phyloP scores from a whole-genome alignment of 1,284 basidiomycete genomes.

The Fomitopsis betulina region DNA sequence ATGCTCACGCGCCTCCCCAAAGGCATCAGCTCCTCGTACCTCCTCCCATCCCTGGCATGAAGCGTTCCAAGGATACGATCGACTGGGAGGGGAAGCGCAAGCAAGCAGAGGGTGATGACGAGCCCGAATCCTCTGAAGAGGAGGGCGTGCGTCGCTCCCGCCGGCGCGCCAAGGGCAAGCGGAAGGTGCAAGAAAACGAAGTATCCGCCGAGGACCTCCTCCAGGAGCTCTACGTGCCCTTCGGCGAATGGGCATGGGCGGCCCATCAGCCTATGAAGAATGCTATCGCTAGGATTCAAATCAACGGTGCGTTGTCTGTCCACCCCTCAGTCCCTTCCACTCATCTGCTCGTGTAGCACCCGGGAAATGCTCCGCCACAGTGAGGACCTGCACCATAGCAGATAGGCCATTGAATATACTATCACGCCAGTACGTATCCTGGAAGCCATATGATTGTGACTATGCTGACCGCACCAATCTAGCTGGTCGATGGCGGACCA shows the following conservation, averaged over 20 bases:
- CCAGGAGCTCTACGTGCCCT: background rate
- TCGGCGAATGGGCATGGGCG: conserved; percentile 5
- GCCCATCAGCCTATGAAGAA: background rate
- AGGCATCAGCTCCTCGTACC: background rate
- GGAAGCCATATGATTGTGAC: conserved; percentile 26
- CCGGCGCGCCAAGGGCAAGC: background rate
- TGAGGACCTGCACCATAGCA: conserved; percentile 29
- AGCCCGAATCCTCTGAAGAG: background rate
- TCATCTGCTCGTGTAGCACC: conserved; percentile 28
- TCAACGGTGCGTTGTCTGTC: conserved; percentile 8
- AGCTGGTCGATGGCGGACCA: conserved; percentile 16
- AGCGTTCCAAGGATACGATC: background rate
- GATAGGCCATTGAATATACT: conserved; percentile 18
- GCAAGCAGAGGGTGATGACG: background rate
- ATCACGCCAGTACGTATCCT: conserved; percentile 44
- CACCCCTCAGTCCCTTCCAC: background rate
- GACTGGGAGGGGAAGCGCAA: background rate
- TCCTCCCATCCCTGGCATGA: background rate
- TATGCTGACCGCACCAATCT: background rate
- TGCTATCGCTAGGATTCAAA: background rate
- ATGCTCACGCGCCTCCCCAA: background rate
- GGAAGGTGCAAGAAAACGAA: background rate
- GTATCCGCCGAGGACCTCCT: background rate
- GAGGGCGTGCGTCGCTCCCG: background rate
- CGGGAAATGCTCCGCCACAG: conserved; percentile 31